A percentile compares a stretch with the other conserved stretches of the same genome.
Evolutionary conservation across 129 eudicot species (phyloP).

Genomic region (Helichrysum umbraculigerum): DNA sequence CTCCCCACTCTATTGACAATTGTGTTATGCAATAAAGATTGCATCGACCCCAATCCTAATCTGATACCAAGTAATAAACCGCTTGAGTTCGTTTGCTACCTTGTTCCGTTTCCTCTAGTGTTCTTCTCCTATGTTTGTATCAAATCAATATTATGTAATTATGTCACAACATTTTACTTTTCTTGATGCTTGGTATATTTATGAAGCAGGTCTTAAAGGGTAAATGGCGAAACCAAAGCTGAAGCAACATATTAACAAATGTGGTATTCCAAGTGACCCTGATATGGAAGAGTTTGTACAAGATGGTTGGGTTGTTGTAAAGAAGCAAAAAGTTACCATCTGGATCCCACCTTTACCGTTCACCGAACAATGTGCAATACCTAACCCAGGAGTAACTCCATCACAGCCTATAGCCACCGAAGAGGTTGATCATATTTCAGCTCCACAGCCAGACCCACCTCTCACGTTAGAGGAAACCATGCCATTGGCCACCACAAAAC

Average conservation of each 20-base stretch:
- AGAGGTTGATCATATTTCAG: background rate
- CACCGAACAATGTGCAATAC: conserved; percentile 32
- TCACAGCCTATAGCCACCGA: conserved; percentile 18
- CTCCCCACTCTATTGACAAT: background rate
- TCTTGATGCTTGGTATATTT: conserved; percentile 20
- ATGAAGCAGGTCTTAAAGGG: conserved; percentile 35
- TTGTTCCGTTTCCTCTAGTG: background rate
- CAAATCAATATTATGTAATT: background rate
- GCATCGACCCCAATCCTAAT: background rate
- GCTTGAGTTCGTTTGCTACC: background rate
- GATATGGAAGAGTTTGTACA: conserved; percentile 44
- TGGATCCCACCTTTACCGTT: conserved; percentile 69
- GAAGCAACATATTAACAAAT: conserved; percentile 38
- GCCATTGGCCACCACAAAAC: conserved; percentile 4
- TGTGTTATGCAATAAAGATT: background rate
- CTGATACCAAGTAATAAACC: background rate
- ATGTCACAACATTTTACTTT: conserved; percentile 7
- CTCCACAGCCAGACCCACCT: background rate
- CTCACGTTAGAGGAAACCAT: background rate
- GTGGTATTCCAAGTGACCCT: conserved; percentile 29
- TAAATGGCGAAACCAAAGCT: conserved; percentile 58
- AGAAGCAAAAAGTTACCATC: conserved; percentile 81
- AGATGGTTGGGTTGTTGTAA: conserved; percentile 76
- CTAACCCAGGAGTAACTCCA: conserved; percentile 34
- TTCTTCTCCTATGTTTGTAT: background rate